phyloP scores from a whole-genome alignment of 2,329 filamentous ascomycete genomes.

The Huntiella bhutanensis region DNA sequence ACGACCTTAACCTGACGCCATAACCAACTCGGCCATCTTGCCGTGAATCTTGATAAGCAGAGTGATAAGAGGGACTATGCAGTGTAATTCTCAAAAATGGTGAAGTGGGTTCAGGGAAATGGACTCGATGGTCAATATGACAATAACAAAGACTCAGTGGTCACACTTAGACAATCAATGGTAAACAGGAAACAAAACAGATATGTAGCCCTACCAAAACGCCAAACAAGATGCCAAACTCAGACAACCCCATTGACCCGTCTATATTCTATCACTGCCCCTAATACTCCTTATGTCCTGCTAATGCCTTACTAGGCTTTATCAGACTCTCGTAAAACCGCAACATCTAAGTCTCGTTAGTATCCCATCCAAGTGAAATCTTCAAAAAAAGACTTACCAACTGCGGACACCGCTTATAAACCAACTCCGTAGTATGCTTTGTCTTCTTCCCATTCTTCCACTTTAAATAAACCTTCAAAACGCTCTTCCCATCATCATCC shows the following conservation, averaged over 20 bases:
- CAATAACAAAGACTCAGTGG: too few relatives aligned
- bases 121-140: too few relatives aligned
- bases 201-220: background rate
- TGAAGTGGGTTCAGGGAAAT: too few relatives aligned
- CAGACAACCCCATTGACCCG: background rate
- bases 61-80: background rate
- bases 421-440: conserved; percentile 46
- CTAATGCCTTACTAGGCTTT: conserved; percentile 25
- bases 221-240: too few relatives aligned
- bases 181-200: too few relatives aligned
- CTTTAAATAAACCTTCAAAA: conserved; percentile 47
- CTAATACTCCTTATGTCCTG: background rate
- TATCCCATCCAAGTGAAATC: background rate
- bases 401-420: conserved; percentile 62
- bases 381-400: conserved; percentile 30
- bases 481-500: conserved; percentile 21
- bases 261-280: background rate
- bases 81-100: background rate
- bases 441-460: conserved; percentile 62
- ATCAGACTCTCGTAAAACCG: conserved; percentile 41
- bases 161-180: too few relatives aligned
- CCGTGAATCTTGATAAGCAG: conserved; percentile 13
- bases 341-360: conserved; percentile 28
- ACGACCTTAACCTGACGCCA: conserved; percentile 20
- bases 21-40: conserved; percentile 21